Evolutionary conservation across 495 filamentous ascomycete genomes (phyloP), one percentile per base, ranked within the genome.

Genomic region (Chaetomium cochliodes): DNA sequence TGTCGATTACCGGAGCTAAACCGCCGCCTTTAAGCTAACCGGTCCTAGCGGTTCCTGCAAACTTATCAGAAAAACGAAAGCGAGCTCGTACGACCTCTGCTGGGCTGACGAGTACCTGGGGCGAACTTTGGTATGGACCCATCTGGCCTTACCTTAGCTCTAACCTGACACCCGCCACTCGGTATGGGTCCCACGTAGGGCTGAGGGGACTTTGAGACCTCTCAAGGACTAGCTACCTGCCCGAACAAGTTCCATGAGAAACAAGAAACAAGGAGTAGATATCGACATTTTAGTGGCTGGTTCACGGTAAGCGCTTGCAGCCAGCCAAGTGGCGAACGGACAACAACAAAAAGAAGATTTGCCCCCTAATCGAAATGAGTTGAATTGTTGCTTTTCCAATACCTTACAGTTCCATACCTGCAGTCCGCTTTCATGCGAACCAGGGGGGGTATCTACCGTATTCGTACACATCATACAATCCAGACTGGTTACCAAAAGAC

Each of bases 391-490:
- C 25, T 26, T 55, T 61, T 16, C 30, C 5, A 51, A 37, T 7
- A 54, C 39, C 28, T 9, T 62, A 62, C 15, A 42, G 12, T 22
- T 49, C 50, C 60, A 52, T 42, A 9, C n/a, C n/a, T n/a, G n/a
- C 22, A 16, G 22, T 46, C 39, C 15, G 5, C 39, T 57, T 57
- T 44, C 22, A 41, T 12, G 33, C 54, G 54, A 41, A 46, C 49
- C 37, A 44, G n/a, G 44, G 49, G 60, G 49, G 54, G 28, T 54
- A 42, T 42, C 55, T 39, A 44, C 39, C 12, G 7, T 60, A 60
- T 50, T 47, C 16, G 47, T 59, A 26, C 56, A 30, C 25, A 28
- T 33, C 49, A 53, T 63, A 59, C 60, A 63, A 47, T 60, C 25
- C n/a, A 44, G 46, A n/a, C 39, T 20, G 3, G 28, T 12, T n/a